Evolutionary conservation across 1,284 basidiomycete genomes (phyloP).

Genomic region (Rhodotorula sp.): DNA sequence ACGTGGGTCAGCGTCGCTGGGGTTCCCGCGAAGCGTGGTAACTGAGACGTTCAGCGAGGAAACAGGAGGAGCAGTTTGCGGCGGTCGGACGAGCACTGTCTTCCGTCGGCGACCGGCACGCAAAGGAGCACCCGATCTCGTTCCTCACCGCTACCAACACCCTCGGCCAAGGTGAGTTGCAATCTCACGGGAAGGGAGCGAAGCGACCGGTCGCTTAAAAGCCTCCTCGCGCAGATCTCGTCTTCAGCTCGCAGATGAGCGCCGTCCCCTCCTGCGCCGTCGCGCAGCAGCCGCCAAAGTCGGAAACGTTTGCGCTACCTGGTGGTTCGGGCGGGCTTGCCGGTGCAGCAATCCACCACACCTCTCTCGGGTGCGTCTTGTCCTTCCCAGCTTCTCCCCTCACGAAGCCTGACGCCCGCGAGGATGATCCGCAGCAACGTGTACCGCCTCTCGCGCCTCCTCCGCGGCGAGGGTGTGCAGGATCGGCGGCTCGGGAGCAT

Average conservation of each 20-base stretch:
- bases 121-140: constrained; percentile 55
- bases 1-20: constrained; percentile 37
- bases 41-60: neutral
- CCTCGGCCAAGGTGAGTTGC: constrained; percentile 58
- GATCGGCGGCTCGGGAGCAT: constrained; percentile 54
- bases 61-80: constrained; percentile 59
- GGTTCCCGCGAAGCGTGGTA: no score
- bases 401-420: neutral
- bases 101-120: constrained; percentile 7
- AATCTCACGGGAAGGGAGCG: neutral
- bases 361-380: constrained; percentile 62
- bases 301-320: constrained; percentile 59
- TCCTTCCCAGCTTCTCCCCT: constrained; percentile 1
- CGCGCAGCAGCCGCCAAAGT: constrained; percentile 6
- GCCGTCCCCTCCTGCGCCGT: constrained; percentile 16
- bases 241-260: constrained; percentile 61
- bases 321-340: constrained; percentile 68
- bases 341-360: constrained; percentile 69
- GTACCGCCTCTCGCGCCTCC: constrained; percentile 58
- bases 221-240: constrained; percentile 50
- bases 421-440: constrained; percentile 47
- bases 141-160: constrained; percentile 77
- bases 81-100: constrained; percentile 58
- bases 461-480: constrained; percentile 47
- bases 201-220: neutral